Conservation (phyloP, 1,139 yeast species). For the Sugiyamaella paludigena region DNA sequence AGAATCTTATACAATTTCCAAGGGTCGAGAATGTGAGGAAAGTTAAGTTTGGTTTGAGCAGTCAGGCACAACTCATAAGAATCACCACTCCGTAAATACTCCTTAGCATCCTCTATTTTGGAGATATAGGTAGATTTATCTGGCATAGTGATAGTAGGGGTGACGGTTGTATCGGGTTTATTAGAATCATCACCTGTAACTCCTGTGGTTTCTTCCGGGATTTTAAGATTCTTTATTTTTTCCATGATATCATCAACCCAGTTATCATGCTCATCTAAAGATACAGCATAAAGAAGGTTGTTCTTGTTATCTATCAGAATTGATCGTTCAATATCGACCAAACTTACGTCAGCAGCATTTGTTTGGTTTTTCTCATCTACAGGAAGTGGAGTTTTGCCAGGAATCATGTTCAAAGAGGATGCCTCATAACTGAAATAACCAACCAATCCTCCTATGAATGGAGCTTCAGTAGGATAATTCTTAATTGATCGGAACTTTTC, state of each 20-base stretch:
- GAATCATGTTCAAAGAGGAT: constrained; percentile 15
- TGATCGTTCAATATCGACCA: constrained; percentile 68
- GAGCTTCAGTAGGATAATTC: constrained; percentile 23
- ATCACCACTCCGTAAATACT: constrained; percentile 72
- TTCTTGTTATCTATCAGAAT: constrained; percentile 54
- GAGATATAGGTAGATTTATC: constrained; percentile 51
- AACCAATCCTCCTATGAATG: constrained; percentile 80
- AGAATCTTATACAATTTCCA: constrained; percentile 82
- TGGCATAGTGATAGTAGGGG: constrained; percentile 49
- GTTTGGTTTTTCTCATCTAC: constrained; percentile 2
- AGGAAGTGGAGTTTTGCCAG: constrained; percentile 43
- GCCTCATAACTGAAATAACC: constrained; percentile 89
- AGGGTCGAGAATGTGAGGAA: constrained; percentile 42
- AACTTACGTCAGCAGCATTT: constrained; percentile 62
- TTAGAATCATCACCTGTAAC: neutral
- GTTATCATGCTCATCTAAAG: constrained; percentile 43
- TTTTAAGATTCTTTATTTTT: neutral
- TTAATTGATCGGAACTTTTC: constrained; percentile 23
- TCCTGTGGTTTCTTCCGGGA: neutral
- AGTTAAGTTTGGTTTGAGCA: constrained; percentile 61
- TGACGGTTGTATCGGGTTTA: too few species aligned
- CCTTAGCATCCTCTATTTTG: constrained; percentile 65
- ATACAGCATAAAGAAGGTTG: constrained; percentile 53
- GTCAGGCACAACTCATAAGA: constrained; percentile 94
- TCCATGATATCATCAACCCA: constrained; percentile 14